Evolutionary conservation across 306 rosid species (phyloP).

Genomic region (Trifolium fragiferum): DNA sequence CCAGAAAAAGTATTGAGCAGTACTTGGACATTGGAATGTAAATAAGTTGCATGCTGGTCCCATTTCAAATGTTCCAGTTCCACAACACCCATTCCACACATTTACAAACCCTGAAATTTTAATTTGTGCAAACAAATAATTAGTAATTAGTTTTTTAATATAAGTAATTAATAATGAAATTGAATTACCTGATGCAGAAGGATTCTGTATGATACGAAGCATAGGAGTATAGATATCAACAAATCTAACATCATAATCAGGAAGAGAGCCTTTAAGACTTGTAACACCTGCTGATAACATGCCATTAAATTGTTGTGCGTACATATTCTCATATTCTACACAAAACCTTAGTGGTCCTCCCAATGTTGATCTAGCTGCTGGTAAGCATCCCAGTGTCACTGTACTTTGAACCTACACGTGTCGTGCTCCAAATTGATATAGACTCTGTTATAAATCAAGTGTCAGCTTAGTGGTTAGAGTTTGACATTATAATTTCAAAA

Average conservation of each 20-base stretch:
- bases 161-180: too few species aligned
- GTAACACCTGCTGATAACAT: conserved; percentile 7
- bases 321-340: not conserved
- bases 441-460: not conserved
- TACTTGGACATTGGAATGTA: conserved; percentile 13
- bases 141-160: too few species aligned
- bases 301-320: conserved; percentile 40
- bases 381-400: conserved; percentile 53
- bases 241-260: conserved; percentile 33
- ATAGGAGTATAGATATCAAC: conserved; percentile 47
- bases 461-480: not conserved
- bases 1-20: conserved; percentile 43
- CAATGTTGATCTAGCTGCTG: conserved; percentile 18
- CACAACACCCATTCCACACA: conserved; percentile 43
- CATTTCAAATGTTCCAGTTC: conserved; percentile 37
- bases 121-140: too few species aligned
- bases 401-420: conserved; percentile 44
- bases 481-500: not conserved
- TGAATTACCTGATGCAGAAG: not conserved
- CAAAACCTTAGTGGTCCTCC: conserved; percentile 28
- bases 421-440: conserved; percentile 53
- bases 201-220: conserved; percentile 37
- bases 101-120: conserved; percentile 52
- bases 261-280: not conserved
- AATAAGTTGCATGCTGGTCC: conserved; percentile 6